Evolutionary conservation across 306 rosid genomes (phyloP).

Genomic region (Styphnolobium japonicum): DNA sequence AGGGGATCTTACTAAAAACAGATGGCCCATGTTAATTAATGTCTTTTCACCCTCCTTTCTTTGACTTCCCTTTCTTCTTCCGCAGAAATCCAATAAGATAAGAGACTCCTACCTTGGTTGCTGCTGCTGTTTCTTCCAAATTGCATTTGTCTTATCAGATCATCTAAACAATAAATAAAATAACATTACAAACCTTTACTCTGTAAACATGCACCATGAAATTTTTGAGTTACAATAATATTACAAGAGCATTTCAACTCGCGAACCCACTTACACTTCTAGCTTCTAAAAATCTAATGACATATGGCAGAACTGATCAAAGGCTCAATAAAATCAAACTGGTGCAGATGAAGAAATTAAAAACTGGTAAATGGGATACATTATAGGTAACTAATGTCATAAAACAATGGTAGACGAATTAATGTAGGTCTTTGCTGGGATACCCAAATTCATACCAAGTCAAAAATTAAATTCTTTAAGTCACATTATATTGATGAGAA

Average conservation of each 20-base stretch:
- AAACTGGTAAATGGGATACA: neutral
- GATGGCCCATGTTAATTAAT: too few relatives aligned
- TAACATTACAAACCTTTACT: neutral
- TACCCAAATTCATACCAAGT: too few relatives aligned
- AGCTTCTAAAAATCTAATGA: neutral
- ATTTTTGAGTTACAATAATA: neutral
- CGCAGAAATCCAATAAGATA: neutral
- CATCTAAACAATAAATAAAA: neutral
- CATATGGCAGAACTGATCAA: neutral
- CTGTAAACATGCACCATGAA: neutral
- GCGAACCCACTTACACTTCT: neutral
- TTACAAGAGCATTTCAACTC: neutral
- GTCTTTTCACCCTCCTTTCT: neutral
- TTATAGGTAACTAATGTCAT: neutral
- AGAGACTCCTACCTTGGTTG: neutral
- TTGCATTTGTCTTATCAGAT: neutral
- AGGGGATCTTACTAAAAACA: neutral
- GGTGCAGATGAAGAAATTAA: neutral
- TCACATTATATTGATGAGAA: neutral
- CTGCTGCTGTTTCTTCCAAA: neutral
- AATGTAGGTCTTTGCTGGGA: neutral
- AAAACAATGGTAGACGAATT: neutral
- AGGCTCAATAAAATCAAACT: neutral
- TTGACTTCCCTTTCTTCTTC: neutral
- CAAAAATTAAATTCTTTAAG: neutral